Conservation (phyloP, 2,329 filamentous ascomycete genomes). For the Claviceps sorghi region DNA sequence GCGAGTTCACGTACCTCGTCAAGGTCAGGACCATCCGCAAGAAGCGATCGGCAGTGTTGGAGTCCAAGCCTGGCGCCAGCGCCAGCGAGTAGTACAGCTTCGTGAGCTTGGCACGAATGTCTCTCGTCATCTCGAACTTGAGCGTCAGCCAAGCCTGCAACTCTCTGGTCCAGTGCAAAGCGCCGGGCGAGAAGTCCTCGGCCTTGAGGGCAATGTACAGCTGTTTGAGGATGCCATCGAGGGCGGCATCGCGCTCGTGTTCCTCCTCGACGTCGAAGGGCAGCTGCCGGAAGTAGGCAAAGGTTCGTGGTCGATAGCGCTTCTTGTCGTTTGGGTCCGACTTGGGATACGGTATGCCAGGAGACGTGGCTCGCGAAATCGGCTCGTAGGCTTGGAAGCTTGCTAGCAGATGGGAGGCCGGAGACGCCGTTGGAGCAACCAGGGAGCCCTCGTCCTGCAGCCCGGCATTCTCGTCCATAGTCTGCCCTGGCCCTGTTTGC, state of each 20-base stretch:
- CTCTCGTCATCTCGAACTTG: conserved; percentile 90
- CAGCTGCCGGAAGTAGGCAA: conserved; percentile 79
- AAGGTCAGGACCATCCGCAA: conserved; percentile 91
- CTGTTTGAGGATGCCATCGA: conserved; percentile 81
- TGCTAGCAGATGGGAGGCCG: conserved; percentile 18
- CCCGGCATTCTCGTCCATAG: conserved; percentile 26
- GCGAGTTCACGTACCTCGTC: conserved; percentile 55
- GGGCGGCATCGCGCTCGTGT: conserved; percentile 57
- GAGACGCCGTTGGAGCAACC: conserved; percentile 18
- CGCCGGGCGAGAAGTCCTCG: conserved; percentile 86
- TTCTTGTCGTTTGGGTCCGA: conserved; percentile 39
- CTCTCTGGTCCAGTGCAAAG: conserved; percentile 93
- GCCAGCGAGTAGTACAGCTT: conserved; percentile 90
- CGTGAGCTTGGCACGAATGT: conserved; percentile 68
- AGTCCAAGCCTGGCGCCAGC: conserved; percentile 78
- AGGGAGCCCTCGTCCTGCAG: conserved; percentile 18
- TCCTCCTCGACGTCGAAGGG: conserved; percentile 82
- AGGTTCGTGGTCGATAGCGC: conserved; percentile 74
- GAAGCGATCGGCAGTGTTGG: conserved; percentile 71
- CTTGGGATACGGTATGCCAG: conserved; percentile 46
- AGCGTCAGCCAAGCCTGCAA: conserved; percentile 87
- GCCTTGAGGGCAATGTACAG: conserved; percentile 84
- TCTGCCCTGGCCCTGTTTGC: not conserved
- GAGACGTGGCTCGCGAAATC: conserved; percentile 75
- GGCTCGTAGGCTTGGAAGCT: conserved; percentile 42